Base-by-base conservation (phyloP, 805 yeast genomes). In the Nakazawaea holstii region DNA sequence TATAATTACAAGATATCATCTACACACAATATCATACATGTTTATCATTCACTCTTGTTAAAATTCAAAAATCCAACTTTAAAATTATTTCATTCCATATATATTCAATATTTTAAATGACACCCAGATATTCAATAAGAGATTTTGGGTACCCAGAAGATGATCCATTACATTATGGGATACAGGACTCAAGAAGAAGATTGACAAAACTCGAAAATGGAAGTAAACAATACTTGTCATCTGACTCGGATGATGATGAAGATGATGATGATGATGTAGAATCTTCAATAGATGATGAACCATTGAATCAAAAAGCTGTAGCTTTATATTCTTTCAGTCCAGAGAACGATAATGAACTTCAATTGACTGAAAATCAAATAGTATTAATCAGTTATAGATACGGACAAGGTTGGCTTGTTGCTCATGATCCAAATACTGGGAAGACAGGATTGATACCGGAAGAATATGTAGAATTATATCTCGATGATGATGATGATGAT, bases 391-490 rank as follows among this genome's bases (percentile, higher is more conserved):
- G 84, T 50, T 92, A 91, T 63, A 79, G 95, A 49, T 96, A 92
- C 62, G 98, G 98, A 26, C 97, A 92, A 62, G 99, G 99, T 7
- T 94, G 99, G 99, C 74, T 94, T 3, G 97, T 94, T 44, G 98
- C 97, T 0, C 82, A 79, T 55, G 90, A 89, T 58, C 84, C 87
- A 1, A 72, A 59, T 27, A 74, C 85, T 2, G 89, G 88, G 1
- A 85, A 82, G 52, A 87, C 95, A 10, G 99, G 99, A 1, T 76
- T 94, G 44, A 95, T 94, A 6, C 99, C 99, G 1, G 96, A 91
- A 58, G 97, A 87, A 57, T 94, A 91, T 58, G 97, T 94, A 29
- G 84, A 87, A 48, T 62, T 77, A 5, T 39, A 65, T 32, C 56
- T 60, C 35, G 63, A 54, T 14, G 65, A 62, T 13, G 69, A 59